phyloP scores from a whole-genome alignment of 164 flowering plant genomes.

The Kalanchoe fedtschenkoi region DNA sequence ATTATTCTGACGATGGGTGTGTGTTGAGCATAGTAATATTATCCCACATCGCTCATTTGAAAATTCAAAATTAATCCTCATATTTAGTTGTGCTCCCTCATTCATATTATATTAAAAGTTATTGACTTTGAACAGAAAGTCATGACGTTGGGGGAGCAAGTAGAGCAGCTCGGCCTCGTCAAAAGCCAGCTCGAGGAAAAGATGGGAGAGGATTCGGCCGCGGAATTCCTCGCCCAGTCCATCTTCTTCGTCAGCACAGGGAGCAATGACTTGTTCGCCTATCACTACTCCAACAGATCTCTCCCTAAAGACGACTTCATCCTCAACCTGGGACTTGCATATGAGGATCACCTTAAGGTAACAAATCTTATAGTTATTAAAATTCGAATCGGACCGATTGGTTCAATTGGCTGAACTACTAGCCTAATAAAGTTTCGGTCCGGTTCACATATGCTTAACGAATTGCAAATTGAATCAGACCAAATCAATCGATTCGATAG shows the following conservation, averaged over 20 bases:
- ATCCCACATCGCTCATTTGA: too few species aligned
- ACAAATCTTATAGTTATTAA: not conserved
- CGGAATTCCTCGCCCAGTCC: conserved; percentile 21
- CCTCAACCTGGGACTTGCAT: conserved; percentile 9
- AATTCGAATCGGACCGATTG: too few species aligned
- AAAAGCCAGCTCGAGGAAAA: conserved; percentile 11
- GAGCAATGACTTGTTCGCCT: conserved; percentile 39
- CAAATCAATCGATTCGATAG: too few species aligned
- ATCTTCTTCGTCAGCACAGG: conserved; percentile 36
- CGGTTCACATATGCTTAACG: too few species aligned
- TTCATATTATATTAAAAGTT: too few species aligned
- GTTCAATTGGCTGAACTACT: too few species aligned
- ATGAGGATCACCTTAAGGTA: conserved; percentile 29
- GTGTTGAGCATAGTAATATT: too few species aligned
- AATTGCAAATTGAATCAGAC: too few species aligned
- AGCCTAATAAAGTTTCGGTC: too few species aligned
- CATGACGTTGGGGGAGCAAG: conserved; percentile 25
- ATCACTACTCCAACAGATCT: conserved; percentile 11
- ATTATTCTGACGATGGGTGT: too few species aligned
- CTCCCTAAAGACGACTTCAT: conserved; percentile 17
- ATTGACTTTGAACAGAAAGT: conserved; percentile 13
- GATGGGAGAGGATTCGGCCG: conserved; percentile 17
- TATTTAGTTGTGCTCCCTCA: too few species aligned
- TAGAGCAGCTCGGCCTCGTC: conserved; percentile 25
- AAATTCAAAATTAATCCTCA: too few species aligned